These are phyloP conservation scores for Rhizopogon vesiculosus DNA, from an alignment of 768 basidiomycete genomes.

Conservation along the genomic window DNA sequence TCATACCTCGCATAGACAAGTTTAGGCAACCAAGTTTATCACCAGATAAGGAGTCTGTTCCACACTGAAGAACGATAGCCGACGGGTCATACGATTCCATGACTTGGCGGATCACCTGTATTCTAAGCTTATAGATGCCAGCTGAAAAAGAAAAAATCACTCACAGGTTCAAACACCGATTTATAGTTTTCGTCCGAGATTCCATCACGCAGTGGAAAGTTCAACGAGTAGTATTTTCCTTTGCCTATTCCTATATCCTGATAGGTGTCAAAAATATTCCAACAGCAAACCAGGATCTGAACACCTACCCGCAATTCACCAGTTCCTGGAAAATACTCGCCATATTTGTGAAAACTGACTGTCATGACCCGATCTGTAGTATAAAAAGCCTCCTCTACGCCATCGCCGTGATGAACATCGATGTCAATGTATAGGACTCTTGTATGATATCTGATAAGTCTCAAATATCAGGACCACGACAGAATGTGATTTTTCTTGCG, in stretches of 20 bases:
- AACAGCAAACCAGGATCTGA: not conserved
- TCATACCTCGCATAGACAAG: constrained; percentile 84
- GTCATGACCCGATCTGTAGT: constrained; percentile 99
- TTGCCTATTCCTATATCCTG: constrained; percentile 93
- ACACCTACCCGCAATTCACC: constrained; percentile 83
- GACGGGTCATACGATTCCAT: constrained; percentile 95
- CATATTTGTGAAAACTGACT: constrained; percentile 96
- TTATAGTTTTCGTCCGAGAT: constrained; percentile 95
- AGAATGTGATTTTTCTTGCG: not conserved
- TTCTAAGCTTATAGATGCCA: not conserved
- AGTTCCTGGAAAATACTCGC: constrained; percentile 98
- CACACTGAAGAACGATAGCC: constrained; percentile 95
- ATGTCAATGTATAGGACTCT: constrained; percentile 98
- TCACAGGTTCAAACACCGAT: constrained; percentile 90
- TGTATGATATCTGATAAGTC: constrained; percentile 67
- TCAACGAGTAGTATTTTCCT: constrained; percentile 90
- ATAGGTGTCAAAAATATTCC: constrained; percentile 8
- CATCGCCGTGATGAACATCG: constrained; percentile 98
- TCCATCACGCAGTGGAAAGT: constrained; percentile 93
- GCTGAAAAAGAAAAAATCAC: constrained; percentile 18
- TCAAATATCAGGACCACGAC: not conserved
- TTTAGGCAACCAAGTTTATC: constrained; percentile 97
- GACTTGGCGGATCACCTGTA: constrained; percentile 84
- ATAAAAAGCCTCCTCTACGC: constrained; percentile 99
- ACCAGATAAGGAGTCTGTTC: constrained; percentile 93